These are phyloP conservation scores for Bretschneidera sinensis DNA, from an alignment of 345 rosid species.

Conservation along the genomic window DNA sequence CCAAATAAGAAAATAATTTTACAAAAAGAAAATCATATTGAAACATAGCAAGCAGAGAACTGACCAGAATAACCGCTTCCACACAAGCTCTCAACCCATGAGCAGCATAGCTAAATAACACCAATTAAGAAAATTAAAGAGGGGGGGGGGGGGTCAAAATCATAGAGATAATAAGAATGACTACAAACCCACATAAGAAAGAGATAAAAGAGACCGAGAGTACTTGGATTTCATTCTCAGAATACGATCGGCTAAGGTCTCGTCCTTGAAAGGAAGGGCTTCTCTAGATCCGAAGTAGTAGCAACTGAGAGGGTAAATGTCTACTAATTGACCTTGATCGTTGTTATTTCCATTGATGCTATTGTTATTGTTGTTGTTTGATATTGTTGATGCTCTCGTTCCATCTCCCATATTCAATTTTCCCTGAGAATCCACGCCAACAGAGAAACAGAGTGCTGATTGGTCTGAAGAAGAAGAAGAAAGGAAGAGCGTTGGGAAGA, in stretches of 20 bases:
- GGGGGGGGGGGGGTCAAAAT: neutral
- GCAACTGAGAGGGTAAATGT: slow-evolving; percentile 61
- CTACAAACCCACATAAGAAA: neutral
- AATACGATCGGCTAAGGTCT: slow-evolving; percentile 48
- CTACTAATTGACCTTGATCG: slow-evolving; percentile 25
- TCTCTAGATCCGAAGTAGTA: slow-evolving; percentile 84
- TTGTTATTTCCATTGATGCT: neutral
- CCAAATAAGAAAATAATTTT: neutral
- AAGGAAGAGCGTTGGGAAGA: neutral
- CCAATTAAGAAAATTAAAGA: neutral
- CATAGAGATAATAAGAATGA: neutral
- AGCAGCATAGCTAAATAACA: slow-evolving; percentile 44
- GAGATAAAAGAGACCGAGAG: neutral
- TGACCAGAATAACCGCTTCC: slow-evolving; percentile 78
- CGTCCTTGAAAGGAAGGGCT: slow-evolving; percentile 47
- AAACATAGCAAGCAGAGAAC: slow-evolving; percentile 10
- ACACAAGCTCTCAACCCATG: slow-evolving; percentile 80
- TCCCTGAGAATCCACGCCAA: neutral
- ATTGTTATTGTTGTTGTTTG: neutral
- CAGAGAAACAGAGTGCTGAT: neutral
- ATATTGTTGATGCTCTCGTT: neutral
- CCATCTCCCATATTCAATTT: neutral
- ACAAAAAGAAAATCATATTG: neutral
- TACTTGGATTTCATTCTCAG: slow-evolving; percentile 69
- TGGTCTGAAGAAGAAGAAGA: no score